phyloP scores from a whole-genome alignment of 371 early-diverging fungal genomes.

The Mortierella sp. region DNA sequence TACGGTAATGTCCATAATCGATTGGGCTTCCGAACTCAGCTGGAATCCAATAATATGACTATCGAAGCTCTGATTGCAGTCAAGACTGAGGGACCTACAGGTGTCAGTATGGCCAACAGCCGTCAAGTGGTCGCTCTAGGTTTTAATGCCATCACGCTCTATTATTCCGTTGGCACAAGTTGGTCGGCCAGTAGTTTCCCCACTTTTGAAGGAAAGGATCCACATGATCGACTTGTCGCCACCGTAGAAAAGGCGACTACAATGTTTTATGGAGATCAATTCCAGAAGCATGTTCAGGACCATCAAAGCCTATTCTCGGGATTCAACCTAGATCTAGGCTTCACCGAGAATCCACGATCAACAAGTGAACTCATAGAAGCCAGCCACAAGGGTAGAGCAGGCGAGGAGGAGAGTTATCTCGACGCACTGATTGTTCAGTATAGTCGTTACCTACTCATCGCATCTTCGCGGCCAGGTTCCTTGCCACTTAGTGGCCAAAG shows the following conservation, averaged over 20 bases:
- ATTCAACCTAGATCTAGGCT: slow-evolving; percentile 27
- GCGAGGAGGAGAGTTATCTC: slow-evolving; percentile 30
- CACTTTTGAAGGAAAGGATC: slow-evolving; percentile 39
- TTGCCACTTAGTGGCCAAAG: slow-evolving; percentile 31
- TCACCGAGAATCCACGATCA: slow-evolving; percentile 17
- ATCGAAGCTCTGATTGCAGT: slow-evolving; percentile 38
- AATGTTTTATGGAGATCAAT: slow-evolving; percentile 33
- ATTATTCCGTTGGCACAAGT: slow-evolving; percentile 43
- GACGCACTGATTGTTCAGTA: slow-evolving; percentile 46
- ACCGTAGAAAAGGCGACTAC: slow-evolving; percentile 27
- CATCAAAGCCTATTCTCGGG: slow-evolving; percentile 19
- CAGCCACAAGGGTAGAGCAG: background rate
- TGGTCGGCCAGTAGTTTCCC: slow-evolving; percentile 31
- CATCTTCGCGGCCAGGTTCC: slow-evolving; percentile 38
- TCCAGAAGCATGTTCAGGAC: slow-evolving; percentile 39
- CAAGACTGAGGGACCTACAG: slow-evolving; percentile 42
- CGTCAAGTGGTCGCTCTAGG: slow-evolving; percentile 40
- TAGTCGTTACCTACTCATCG: slow-evolving; percentile 43
- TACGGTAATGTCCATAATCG: slow-evolving; percentile 50
- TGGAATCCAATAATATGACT: slow-evolving; percentile 47
- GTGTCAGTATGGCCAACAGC: slow-evolving; percentile 46
- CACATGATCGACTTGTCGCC: slow-evolving; percentile 30
- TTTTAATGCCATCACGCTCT: slow-evolving; percentile 37
- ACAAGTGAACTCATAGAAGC: slow-evolving; percentile 38
- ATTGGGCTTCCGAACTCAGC: slow-evolving; percentile 32